Base-by-base conservation (phyloP, 2,329 filamentous ascomycete species). In the Cercospora sojina region DNA sequence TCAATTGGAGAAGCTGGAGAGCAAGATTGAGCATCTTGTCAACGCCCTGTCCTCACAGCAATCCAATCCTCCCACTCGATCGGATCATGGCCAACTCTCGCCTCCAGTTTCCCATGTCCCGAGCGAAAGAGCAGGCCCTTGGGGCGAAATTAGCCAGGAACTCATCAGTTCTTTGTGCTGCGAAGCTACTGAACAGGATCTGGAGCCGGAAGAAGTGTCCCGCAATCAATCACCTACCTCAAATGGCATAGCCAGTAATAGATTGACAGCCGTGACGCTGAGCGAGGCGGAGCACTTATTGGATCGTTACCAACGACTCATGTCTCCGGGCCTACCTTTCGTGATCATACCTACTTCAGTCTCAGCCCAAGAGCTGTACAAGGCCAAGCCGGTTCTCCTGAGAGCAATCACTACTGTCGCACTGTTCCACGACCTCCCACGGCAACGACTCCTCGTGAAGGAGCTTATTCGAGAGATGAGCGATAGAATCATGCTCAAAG, bases 1-100 rank as follows among this genome's bases (percentile, higher is more conserved):
- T 25, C 75, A 77, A 60, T 68, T 77, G 2, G 74, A 76, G 67
- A 75, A 77, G 56, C 69, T 77, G 16, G 75, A 77, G 64, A 74
- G 66, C 64, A 77, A 75, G 64, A 73, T 77, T 35, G 74, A 76
- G 55, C 71, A 75, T 66, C 70, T 77, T 3, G 74, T 77, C 49
- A 75, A 76, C 56, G 71, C 74, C 9, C 41, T 77, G 1, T 73
- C 74, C 2, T 66, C 69, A 6, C 59, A 65, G 32, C 64, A 59
- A 18, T 32, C 66, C 31, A 41, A 53, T 6, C 70, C 72, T 9
- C 70, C 72, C 51, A 51, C 62, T 27, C 60, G 66, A 29, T 65
- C 57, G 12, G 65, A 70, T 16, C 51, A 66, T 53, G 68, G 70
- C 10, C 71, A 72, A 18, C 69, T 64, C n/a, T 74, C 72, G 49